Conservation (phyloP, 331 rosid genomes). For the Quercus lobata region DNA sequence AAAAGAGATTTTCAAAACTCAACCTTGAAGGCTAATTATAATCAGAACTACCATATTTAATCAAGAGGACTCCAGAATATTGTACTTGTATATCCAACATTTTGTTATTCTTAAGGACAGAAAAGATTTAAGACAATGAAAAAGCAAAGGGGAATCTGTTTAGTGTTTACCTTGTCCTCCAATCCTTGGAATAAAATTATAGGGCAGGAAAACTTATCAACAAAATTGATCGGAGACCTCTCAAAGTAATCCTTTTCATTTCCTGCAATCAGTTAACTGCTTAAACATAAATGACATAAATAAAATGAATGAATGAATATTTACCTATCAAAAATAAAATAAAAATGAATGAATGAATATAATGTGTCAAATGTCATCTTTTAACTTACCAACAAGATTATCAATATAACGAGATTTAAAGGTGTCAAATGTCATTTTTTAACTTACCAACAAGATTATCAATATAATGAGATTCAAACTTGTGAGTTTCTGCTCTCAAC, state of each 20-base stretch:
- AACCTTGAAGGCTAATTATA: neutral
- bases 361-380: neutral
- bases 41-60: neutral
- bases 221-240: slow-evolving; percentile 80
- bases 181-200: slow-evolving; percentile 86
- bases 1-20: neutral
- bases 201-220: slow-evolving; percentile 80
- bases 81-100: neutral
- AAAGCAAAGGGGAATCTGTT: slow-evolving; percentile 13
- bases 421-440: slow-evolving; percentile 1
- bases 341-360: too few relatives aligned
- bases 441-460: slow-evolving; percentile 75
- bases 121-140: neutral
- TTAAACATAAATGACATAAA: slow-evolving; percentile 4
- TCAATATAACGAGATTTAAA: slow-evolving; percentile 56
- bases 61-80: neutral
- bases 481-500: slow-evolving; percentile 79
- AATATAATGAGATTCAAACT: slow-evolving; percentile 80
- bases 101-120: neutral
- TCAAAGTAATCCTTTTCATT: slow-evolving; percentile 52
- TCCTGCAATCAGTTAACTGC: slow-evolving; percentile 47
- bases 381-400: slow-evolving; percentile 70
- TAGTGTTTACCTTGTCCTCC: slow-evolving; percentile 85
- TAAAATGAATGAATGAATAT: neutral
- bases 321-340: too few relatives aligned